phyloP scores from a whole-genome alignment of 2,329 filamentous ascomycete genomes.

The Aureobasidium mangrovei region DNA sequence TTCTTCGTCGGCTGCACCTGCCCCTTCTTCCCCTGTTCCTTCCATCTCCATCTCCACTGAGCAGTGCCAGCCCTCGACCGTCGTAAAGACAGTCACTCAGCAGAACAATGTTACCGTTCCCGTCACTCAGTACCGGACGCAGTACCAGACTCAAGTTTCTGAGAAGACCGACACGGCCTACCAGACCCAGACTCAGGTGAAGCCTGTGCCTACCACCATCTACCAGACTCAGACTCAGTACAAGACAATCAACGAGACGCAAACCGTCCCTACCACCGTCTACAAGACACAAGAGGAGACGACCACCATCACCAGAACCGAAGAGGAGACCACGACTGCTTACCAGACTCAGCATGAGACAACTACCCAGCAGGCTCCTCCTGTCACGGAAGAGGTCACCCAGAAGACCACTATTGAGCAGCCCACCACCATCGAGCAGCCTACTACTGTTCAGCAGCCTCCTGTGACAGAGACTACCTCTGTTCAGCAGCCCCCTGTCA shows the following conservation, averaged over 20 bases:
- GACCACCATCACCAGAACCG: neutral
- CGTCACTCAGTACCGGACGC: neutral
- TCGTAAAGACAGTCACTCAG: neutral
- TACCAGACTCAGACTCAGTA: neutral
- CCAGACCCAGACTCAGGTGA: neutral
- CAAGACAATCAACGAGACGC: neutral
- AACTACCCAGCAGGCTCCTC: neutral
- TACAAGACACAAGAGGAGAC: conserved; percentile 4
- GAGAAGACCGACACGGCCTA: conserved; percentile 2
- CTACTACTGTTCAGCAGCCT: neutral
- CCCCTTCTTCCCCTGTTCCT: conserved; percentile 1
- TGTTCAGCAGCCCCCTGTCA: neutral
- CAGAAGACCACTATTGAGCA: neutral
- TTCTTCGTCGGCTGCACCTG: neutral
- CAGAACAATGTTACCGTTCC: conserved; percentile 5
- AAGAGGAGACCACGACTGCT: neutral
- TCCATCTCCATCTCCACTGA: neutral
- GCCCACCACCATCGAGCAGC: neutral
- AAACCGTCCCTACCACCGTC: conserved; percentile 2
- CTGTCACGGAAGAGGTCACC: neutral
- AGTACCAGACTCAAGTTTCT: neutral
- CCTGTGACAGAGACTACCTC: neutral
- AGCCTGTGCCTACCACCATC: conserved; percentile 5
- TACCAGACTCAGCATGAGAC: neutral
- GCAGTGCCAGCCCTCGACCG: neutral